Conservation (phyloP, 257 asterid genomes). For the Solanum appendiculatum region DNA sequence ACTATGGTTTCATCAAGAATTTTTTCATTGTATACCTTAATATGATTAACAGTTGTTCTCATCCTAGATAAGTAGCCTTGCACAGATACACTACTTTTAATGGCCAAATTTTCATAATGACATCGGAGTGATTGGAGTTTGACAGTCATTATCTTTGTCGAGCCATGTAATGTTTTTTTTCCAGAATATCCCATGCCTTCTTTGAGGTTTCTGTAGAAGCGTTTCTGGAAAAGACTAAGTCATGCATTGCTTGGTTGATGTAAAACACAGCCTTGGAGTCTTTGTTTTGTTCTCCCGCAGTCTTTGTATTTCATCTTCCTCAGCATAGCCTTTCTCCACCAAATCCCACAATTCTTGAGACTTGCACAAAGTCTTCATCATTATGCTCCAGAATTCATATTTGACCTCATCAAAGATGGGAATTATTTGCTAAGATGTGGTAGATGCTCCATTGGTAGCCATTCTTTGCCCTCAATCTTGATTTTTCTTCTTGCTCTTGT, state of each 20-base stretch:
- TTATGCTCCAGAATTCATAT: slow-evolving; percentile 3
- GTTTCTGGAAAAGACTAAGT: not conserved
- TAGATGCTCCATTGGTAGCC: not conserved
- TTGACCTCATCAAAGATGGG: not conserved
- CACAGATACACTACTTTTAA: not conserved
- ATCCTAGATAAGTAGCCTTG: not conserved
- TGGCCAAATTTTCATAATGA: no score
- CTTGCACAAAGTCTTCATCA: not conserved
- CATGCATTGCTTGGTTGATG: not conserved
- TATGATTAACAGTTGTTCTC: not conserved
- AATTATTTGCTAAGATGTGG: not conserved
- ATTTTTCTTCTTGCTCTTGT: not conserved
- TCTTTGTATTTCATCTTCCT: not conserved
- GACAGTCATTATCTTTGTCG: not conserved
- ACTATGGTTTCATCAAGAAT: not conserved
- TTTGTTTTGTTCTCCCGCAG: not conserved
- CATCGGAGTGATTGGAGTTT: no score
- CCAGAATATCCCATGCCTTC: not conserved
- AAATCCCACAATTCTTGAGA: no score
- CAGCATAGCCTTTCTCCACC: no score
- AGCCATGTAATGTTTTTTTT: not conserved
- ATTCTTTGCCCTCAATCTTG: not conserved
- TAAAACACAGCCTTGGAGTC: not conserved
- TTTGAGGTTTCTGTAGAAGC: no score
- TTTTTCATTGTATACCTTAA: not conserved